Evolutionary conservation across 371 early-diverging fungal species (phyloP).

Genomic region (Lichtheimia ornata): DNA sequence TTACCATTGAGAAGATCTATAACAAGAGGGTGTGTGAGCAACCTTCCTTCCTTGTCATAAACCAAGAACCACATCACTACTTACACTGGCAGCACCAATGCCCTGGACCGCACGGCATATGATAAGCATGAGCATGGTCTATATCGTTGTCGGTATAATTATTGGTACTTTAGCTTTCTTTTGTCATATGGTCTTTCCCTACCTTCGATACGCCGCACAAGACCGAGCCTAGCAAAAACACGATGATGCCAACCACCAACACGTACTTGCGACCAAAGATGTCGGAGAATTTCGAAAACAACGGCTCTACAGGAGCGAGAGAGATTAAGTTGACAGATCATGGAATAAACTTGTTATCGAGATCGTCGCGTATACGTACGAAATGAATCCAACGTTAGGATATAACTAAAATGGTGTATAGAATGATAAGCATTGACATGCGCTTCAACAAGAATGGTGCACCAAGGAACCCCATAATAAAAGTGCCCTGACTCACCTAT

Average conservation of each 20-base stretch:
- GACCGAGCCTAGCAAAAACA: constrained; percentile 66
- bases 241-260: constrained; percentile 51
- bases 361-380: constrained; percentile 28
- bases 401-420: constrained; percentile 1
- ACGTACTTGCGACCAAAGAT: constrained; percentile 75
- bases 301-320: constrained; percentile 28
- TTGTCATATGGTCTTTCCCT: constrained; percentile 4
- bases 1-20: constrained; percentile 20
- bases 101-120: constrained; percentile 61
- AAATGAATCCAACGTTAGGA: constrained; percentile 43
- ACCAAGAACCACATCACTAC: background rate
- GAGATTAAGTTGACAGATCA: background rate
- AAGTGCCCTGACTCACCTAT: constrained; percentile 13
- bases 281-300: constrained; percentile 67
- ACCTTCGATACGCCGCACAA: constrained; percentile 59
- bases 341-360: background rate
- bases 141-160: background rate
- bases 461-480: no score
- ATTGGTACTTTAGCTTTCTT: background rate
- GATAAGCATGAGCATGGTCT: constrained; percentile 65
- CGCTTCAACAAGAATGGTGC: no score
- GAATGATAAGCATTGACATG: no score
- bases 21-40: background rate
- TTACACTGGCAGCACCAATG: constrained; percentile 62
- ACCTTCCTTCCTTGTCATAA: background rate